Base-by-base conservation (phyloP, 768 basidiomycete genomes). In the Hygrophorus russula region DNA sequence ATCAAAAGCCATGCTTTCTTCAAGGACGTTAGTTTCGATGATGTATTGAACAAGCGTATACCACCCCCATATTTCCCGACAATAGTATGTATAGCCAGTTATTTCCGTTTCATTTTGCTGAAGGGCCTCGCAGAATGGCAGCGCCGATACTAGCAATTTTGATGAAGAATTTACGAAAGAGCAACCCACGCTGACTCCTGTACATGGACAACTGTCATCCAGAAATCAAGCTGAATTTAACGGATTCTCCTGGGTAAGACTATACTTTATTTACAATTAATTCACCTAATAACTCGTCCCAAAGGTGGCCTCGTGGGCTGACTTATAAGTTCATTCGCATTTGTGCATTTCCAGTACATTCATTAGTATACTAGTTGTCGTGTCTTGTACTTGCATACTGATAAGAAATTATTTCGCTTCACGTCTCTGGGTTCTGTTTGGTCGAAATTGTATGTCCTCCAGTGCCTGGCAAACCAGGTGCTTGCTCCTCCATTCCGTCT, bases 1-100 rank as follows among this genome's bases (percentile, higher is more conserved):
- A 94, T 99, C 68, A 99, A 99, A 66, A 73, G 78, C 44, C 96
- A 98, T 58, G 80, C 91, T 3, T 99, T 98, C 78, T 99, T 99
- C 76, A 92, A 93, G 63, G 96, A 98, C 59, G 87, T 94, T 39
- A 97, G 66, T 66, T 99, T 84, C 60, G 96, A 98, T 51, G 94
- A 97, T 61, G 86, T 99, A n/a, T 60, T 94, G 51, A 73, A 96
- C 68, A 98, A 98, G 64, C 88, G 93, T 47, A 91, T 98, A 55
- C 92, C 93, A 15, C 88, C 92, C 15, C 89, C 94, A 3, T 99
- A 97, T 69, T 92, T 90, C 78, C 96, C 96, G 12, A 87, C 82
- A 2, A 90, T 99, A 56, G 92, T 90, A 56, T 59, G 88, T 63
- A 38, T 24, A 7, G 24, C 7, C 41, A 11, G 12, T 12, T 29